Evolutionary conservation across 2,329 filamentous ascomycete genomes (phyloP), one percentile per base, ranked within the genome.

Genomic region (Aureobasidium melanogenum): DNA sequence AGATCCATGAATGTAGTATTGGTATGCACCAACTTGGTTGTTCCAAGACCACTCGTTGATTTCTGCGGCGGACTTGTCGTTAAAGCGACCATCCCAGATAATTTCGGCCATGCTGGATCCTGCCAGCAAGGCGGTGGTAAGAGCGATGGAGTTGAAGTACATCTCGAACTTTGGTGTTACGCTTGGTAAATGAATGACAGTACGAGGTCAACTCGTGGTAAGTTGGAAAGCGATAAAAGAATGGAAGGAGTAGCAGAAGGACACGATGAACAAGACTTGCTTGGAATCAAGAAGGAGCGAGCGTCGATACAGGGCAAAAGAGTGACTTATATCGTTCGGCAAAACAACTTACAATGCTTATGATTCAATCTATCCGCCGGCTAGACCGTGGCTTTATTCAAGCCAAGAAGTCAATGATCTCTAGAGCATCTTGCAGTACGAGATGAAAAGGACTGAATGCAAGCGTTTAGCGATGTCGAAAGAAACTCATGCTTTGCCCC

Each of bases 1-100:
- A 5, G 76, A 75, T 38, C 87, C 88, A 75, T 90, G 87, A 70
- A 89, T 89, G 76, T 89, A 89, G 78, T 87, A 89, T 72, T 89
- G 87, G 74, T 88, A 90, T 0, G 84, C 81, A 0, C 84, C 84
- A 67, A 87, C 83, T 73, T 86, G 82, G 71, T 84, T 87, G 19
- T 39, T 22, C 59, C 59, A 61, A 9, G 64, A 67, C 67, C 75
- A 87, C 43, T 80, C 79, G 67, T 79, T 75, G 32, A 87, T 77
- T 70, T 86, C 84, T 2, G 76, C 67, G 9, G 79, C 75, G 17
- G 75, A 73, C 65, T 85, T 74, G 61, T 83, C 80, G 71, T 87
- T 87, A 77, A 87, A 84, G 54, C 84, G 81, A 30, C 85, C 85
- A 70, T 87, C 84, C 85, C 85, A 88, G 8, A 85, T 72, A 47